phyloP scores from a whole-genome alignment of 78 protist species.

The Dictyostelium firmibasis region DNA sequence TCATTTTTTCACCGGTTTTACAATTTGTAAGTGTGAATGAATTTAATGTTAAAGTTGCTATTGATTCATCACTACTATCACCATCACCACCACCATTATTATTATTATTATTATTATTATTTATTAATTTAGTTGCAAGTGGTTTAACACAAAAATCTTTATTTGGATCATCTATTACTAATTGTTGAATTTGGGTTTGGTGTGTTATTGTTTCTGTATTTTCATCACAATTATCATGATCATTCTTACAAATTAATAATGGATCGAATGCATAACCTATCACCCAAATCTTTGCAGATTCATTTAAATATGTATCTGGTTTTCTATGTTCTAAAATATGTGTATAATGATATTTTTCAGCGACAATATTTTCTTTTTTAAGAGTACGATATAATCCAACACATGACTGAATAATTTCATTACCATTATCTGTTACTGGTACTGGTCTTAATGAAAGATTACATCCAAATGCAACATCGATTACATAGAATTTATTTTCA shows the following conservation, averaged over 20 bases:
- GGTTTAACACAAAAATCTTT: background rate
- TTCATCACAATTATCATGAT: background rate
- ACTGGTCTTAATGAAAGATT: constrained; percentile 23
- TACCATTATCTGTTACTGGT: background rate
- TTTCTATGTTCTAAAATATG: background rate
- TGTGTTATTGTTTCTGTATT: background rate
- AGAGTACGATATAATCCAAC: background rate
- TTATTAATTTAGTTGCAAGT: background rate
- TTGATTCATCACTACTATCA: background rate
- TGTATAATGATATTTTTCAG: background rate
- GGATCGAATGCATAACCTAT: background rate
- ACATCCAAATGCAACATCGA: constrained; percentile 50
- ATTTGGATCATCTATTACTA: background rate
- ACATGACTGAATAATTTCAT: background rate
- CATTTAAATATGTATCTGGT: background rate
- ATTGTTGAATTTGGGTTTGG: background rate
- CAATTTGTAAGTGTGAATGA: background rate
- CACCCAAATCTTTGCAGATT: background rate
- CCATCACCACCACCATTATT: background rate
- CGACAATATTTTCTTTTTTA: background rate
- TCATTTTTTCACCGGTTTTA: background rate
- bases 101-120: background rate
- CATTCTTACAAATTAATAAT: background rate
- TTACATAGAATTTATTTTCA: background rate
- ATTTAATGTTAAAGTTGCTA: background rate